Evolutionary conservation across 495 filamentous ascomycete species (phyloP).

Genomic region (Chaetomium fimeti): DNA sequence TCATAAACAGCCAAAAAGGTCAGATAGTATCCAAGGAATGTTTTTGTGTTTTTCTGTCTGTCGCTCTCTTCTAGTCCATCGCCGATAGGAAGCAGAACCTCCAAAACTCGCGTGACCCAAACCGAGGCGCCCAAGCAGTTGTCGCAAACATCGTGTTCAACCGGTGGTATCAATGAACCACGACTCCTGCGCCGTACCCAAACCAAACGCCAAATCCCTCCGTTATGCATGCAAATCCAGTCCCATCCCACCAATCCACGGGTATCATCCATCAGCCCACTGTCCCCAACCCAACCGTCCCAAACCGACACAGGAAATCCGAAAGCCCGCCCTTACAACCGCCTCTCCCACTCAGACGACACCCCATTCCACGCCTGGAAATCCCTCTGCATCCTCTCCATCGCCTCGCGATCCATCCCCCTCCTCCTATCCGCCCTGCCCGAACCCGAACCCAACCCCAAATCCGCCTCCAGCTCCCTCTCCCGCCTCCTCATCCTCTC

Average conservation of each 20-base stretch:
- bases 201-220: neutral
- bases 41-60: too few relatives aligned
- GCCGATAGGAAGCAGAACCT: too few relatives aligned
- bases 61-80: too few relatives aligned
- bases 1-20: too few relatives aligned
- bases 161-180: neutral
- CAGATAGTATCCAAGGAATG: too few relatives aligned
- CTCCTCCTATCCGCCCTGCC: neutral
- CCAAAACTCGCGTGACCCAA: too few relatives aligned
- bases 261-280: conserved; percentile 11
- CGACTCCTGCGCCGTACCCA: neutral
- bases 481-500: conserved; percentile 18
- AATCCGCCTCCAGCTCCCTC: conserved; percentile 9
- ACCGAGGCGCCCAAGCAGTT: too few relatives aligned
- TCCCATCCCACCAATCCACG: neutral
- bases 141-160: too few relatives aligned
- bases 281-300: neutral
- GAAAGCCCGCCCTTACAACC: neutral
- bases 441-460: neutral
- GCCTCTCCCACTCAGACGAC: neutral
- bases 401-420: conserved; percentile 9
- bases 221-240: neutral
- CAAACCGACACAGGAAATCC: neutral
- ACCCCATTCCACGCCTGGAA: neutral
- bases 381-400: conserved; percentile 18